Evolutionary conservation across 2,329 filamentous ascomycete genomes (phyloP), one percentile per base, ranked within the genome.

Genomic region (Dryadomyces quercus-mongolicae): DNA sequence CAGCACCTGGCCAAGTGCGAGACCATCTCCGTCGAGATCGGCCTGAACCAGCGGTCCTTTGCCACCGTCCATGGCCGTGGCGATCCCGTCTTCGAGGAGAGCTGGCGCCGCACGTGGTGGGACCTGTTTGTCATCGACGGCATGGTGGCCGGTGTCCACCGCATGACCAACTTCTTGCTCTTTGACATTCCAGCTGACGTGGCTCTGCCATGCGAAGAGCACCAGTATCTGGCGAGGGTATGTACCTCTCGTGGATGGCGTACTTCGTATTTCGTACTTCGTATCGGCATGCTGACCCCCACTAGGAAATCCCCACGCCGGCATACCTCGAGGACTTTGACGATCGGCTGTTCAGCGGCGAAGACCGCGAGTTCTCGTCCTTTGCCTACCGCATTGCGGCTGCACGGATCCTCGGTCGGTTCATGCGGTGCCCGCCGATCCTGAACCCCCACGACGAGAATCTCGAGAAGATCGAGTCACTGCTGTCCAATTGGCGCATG

Each of bases 61-160:
- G 84, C 88, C 0, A 68, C 74, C 0, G 68, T 75, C 5, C 74
- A 88, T 61, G 84, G 85, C 16, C 72, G 76, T 31, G 80, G 81
- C 5, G 80, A 85, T 56, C 74, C 80, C 0, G 73, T 89, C 1
- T 65, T 91, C 3, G 87, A 92, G 64, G 91, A 96, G 67, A 88
- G 85, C 65, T 85, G 88, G 80, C 80, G 89, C 18, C 77, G 91
- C 56, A 96, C 90, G 1, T 96, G 90, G 90, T 96, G 91, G 91
- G 89, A 82, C 58, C 65, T 82, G 4, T 92, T 85, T 64, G 78
- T 88, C n/a, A 78, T 88, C 15, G 89, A 95, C 65, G 88, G 85
- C 54, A 85, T 95, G 77, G 77, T 94, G 60, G 87, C 88, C 5
- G 88, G 87, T 3, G 82, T 95, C 60, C 87, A 86, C 60, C 78